Base-by-base conservation (phyloP, 73 alveolate genomes). In the Blepharisma japonicum region DNA sequence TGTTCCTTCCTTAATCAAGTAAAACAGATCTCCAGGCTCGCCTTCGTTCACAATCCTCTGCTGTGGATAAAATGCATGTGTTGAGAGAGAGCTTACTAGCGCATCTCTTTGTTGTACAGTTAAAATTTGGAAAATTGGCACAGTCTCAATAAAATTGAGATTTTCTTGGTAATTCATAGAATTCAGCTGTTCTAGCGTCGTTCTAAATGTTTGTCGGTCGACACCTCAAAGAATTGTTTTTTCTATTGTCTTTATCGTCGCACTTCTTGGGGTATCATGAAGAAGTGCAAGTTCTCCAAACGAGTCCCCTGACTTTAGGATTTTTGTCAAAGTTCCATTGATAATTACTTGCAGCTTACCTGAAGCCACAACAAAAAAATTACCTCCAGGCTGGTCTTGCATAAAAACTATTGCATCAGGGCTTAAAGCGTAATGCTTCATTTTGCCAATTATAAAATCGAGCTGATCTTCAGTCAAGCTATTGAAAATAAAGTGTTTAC, bases 251-350 rank as follows among this genome's bases (percentile, higher is more conserved):
- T 55, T 77, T 25, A 77, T 53, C 6, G 83, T 50, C 20, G 83
- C 83, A 8, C 50, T 18, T 48, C 83, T 48, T 2, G 83, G 83
- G 55, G 53, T 56, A 5, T 38, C 32, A 7, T 77, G 39, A 9
- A 77, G 50, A 5, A 77, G 77, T n/a, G 83, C 67, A 21, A 77
- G 14, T 42, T 77, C 83, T 32, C 83, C 83, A 53, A 77, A 77
- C 39, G 77, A 53, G 38, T 50, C 53, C 20, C 83, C 83, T 27
- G 77, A 45, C 66, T 54, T 74, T 18, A 77, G 14, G 42, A 53
- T 55, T 20, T 48, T 53, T 0, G 55, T 74, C 53, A 46, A 7
- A 32, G 42, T 32, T 32, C 42, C 42, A 32, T 32, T 32, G 42
- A 32, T 32, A 32, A 32, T 32, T 32, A 32, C 42, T 32, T 32